Evolutionary conservation across 495 filamentous ascomycete genomes (phyloP).

Genomic region (Lasiosphaeria hispida): DNA sequence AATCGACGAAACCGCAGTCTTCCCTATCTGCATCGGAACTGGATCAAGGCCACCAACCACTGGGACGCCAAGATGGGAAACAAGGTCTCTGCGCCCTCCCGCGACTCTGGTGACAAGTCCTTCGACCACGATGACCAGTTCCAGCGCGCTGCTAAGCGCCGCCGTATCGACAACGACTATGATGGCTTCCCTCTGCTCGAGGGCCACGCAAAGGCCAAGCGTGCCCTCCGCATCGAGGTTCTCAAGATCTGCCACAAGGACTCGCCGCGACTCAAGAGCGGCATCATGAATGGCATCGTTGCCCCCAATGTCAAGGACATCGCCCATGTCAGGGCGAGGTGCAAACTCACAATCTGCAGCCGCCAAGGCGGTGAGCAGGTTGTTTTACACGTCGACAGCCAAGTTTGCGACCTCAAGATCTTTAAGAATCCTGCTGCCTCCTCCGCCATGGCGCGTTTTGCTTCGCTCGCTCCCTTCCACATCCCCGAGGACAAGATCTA

Average conservation of each 20-base stretch:
- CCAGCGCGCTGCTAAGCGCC: constrained; percentile 38
- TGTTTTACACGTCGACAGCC: constrained; percentile 46
- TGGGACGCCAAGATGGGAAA: constrained; percentile 39
- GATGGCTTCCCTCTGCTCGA: constrained; percentile 34
- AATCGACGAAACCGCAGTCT: constrained; percentile 22
- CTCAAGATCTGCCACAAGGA: constrained; percentile 47
- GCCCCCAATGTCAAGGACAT: constrained; percentile 39
- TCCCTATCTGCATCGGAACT: constrained; percentile 40
- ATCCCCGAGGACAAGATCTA: constrained; percentile 47
- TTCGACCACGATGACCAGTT: constrained; percentile 27
- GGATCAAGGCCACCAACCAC: constrained; percentile 30
- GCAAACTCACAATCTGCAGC: constrained; percentile 41
- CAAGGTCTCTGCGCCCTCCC: constrained; percentile 34
- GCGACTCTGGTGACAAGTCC: constrained; percentile 33
- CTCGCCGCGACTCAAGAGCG: constrained; percentile 35
- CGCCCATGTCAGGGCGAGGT: constrained; percentile 39
- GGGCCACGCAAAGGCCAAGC: constrained; percentile 24
- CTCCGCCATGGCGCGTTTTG: constrained; percentile 43
- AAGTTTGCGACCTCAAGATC: constrained; percentile 44
- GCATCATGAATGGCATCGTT: constrained; percentile 38
- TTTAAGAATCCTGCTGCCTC: constrained; percentile 43
- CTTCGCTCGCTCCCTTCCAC: constrained; percentile 43
- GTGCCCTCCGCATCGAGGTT: constrained; percentile 47
- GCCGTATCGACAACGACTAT: constrained; percentile 36
- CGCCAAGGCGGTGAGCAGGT: constrained; percentile 24